These are phyloP conservation scores for Diaporthe sp. DNA, from an alignment of 2,329 filamentous ascomycete species.

Conservation along the genomic window DNA sequence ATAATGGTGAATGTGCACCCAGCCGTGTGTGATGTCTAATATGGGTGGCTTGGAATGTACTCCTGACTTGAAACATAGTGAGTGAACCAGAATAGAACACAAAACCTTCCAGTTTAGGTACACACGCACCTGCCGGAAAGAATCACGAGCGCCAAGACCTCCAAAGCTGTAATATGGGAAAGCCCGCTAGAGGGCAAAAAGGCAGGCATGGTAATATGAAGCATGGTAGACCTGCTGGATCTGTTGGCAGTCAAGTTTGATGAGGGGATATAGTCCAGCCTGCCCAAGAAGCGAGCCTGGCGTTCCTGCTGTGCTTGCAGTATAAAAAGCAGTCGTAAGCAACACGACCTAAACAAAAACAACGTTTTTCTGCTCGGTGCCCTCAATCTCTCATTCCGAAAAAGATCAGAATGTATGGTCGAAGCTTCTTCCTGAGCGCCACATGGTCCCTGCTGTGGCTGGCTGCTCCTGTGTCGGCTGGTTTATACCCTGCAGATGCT, in stretches of 20 bases:
- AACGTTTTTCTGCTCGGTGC: background rate
- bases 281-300: too few species aligned
- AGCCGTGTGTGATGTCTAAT: background rate
- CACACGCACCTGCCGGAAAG: background rate
- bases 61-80: background rate
- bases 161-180: conserved; percentile 12
- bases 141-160: background rate
- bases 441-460: background rate
- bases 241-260: background rate
- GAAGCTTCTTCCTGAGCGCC: background rate
- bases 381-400: background rate
- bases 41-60: background rate
- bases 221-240: background rate
- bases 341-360: too few species aligned
- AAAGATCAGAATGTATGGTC: background rate
- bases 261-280: background rate
- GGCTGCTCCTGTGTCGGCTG: background rate
- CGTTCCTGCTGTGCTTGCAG: background rate
- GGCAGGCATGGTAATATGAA: background rate
- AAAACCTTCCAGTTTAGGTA: conserved; percentile 1
- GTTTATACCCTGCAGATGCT: conserved; percentile 7
- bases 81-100: background rate
- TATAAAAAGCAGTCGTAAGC: background rate
- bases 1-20: background rate
- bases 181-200: too few species aligned